Base-by-base conservation (phyloP, 2,329 filamentous ascomycete species). In the Aspergillus piperis region DNA sequence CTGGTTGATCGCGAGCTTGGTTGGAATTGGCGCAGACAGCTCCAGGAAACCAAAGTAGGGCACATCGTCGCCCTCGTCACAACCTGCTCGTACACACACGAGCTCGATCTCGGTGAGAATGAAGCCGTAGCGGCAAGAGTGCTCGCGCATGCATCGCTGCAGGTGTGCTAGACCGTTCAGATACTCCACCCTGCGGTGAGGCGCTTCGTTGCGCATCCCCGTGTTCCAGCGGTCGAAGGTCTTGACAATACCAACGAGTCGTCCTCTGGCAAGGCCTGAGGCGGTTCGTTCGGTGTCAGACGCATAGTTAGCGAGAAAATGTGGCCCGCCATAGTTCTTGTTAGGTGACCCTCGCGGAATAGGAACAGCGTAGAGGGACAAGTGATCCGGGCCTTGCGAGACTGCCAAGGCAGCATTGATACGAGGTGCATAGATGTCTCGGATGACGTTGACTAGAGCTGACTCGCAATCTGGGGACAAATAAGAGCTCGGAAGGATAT, bases 51-150 rank as follows among this genome's bases (percentile, higher is more conserved):
- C 93, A 71, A 96, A 97, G 73, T 92, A 88, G 0, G 93, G 93
- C 1, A 87, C 87, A 42, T 83, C 78, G 50, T 79, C 78, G 27
- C 70, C 70, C 83, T 88, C 67, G 74, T 85, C 78, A 59, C 78
- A 80, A 55, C 93, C 92, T 66, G 90, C 91, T 70, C 93, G 91
- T 1, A 96, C 92, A 68, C 95, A 88, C 41, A 97, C 88, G 8
- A 97, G 87, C 79, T 98, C 94, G 69, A 96, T 96, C 78, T 97
- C 94, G 1, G 92, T 97, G 72, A 97, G 87, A 76, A 98, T 94
- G 82, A 96, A 98, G 57, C 94, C 94, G 76, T 97, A 98, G 61
- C 94, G 88, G 73, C 91, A 96, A 66, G 88, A 88, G 78, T 96
- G 91, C 78, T 96, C 92, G 75, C 94, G 92, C 92, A 97, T 96